Percentiles rank a stretch among this genome's conserved stretches.
phyloP scores from a whole-genome alignment of 2,329 filamentous ascomycete genomes.

The Verticillium nubilum region DNA sequence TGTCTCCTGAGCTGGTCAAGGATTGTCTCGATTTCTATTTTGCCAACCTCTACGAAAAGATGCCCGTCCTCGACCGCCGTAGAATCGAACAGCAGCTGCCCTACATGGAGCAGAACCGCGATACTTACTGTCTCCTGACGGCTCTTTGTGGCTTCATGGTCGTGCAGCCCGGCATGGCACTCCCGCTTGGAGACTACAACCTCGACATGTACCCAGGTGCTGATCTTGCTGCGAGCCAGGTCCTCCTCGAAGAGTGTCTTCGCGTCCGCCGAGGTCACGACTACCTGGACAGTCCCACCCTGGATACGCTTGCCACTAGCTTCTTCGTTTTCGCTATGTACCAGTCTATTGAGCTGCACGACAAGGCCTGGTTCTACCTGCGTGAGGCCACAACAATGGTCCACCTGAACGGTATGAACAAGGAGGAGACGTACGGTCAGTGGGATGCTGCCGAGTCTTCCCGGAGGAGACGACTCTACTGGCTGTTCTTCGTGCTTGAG shows the following conservation, averaged over 20 bases:
- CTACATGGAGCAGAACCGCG: conserved; percentile 56
- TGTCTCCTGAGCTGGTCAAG: conserved; percentile 59
- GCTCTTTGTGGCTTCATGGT: conserved; percentile 64
- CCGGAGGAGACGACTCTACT: conserved; percentile 62
- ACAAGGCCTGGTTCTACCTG: conserved; percentile 74
- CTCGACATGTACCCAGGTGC: conserved; percentile 52
- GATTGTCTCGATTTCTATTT: conserved; percentile 66
- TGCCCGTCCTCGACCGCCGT: conserved; percentile 56
- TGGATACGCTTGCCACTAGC: conserved; percentile 63
- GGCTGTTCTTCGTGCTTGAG: conserved; percentile 68
- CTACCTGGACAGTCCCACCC: conserved; percentile 49
- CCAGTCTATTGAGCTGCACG: conserved; percentile 66
- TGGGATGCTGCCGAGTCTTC: conserved; percentile 56
- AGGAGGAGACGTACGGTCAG: conserved; percentile 57
- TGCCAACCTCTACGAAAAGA: conserved; percentile 57
- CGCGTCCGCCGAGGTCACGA: conserved; percentile 60
- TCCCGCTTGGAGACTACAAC: conserved; percentile 51
- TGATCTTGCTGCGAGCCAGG: conserved; percentile 58
- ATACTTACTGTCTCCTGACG: conserved; percentile 59
- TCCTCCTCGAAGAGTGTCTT: conserved; percentile 62
- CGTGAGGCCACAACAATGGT: conserved; percentile 70
- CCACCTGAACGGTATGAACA: conserved; percentile 54
- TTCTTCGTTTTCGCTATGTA: conserved; percentile 74
- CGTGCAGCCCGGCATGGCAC: conserved; percentile 62
- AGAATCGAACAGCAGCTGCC: conserved; percentile 52